Evolutionary conservation across 1,284 basidiomycete species (phyloP), one percentile per base, ranked within the genome.

Genomic region (Ceratobasidium sp.): DNA sequence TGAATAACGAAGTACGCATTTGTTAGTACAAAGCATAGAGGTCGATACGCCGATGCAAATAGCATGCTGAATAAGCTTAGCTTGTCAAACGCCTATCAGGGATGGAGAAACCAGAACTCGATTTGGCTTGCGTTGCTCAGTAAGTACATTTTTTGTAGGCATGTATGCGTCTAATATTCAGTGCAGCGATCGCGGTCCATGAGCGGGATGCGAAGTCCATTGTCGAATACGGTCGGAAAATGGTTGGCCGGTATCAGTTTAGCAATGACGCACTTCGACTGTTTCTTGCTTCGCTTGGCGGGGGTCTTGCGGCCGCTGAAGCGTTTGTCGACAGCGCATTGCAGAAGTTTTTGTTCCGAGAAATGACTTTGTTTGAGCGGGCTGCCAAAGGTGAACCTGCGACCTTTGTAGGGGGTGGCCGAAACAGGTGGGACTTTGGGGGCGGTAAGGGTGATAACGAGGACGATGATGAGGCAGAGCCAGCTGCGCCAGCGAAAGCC

Each of bases 261-360:
- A 93, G 93, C 84, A 95, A 93, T 82, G 95, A 96, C 79, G 92
- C 94, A 0, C 84, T 93, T 26, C 91, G 95, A 3, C 87, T 97
- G 52, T 87, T 96, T 38, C 83, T 93, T 3, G 91, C 92, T 0
- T 89, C 89, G 0, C 87, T 97, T 3, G 90, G 91, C 0, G 91
- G 91, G 71, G 93, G 94, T 0, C 82, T 92, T 9, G 87, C 87
- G 40, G 88, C 92, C 5, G 91, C 91, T 0, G 91, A 94, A 79
- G 90, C 91, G 0, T 96, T 95, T 84, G 91, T 94, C 79, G 89
- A 89, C 2, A 89, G 91, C 0, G 92, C 92, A 0, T 85, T 96
- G 3, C 94, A 95, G 80, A 96, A 96, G 82, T 93, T 93, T 82
- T 78, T 85, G 4, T 82, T 83, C 52, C 82, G 85, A 7, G 85